A percentile compares a stretch with the other conserved stretches of the same genome.
These are phyloP conservation scores for Asterochloris sp. DNA, from an alignment of 139 green algal species.

Conservation along the genomic window DNA sequence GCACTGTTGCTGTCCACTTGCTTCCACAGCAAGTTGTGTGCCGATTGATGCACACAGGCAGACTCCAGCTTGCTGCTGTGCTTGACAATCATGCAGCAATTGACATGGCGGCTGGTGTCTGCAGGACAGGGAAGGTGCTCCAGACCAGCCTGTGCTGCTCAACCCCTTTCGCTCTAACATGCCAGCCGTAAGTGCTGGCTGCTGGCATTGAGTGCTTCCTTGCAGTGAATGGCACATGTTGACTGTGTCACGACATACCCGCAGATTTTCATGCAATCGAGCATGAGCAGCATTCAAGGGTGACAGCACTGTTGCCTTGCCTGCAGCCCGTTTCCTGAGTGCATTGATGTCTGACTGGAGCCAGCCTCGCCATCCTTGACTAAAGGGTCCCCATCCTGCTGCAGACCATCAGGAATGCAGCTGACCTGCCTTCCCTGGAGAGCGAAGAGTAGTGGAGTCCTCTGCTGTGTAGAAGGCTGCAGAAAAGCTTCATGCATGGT, in stretches of 20 bases:
- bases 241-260: background rate
- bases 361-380: no score
- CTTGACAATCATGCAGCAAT: no score
- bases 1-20: no score
- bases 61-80: no score
- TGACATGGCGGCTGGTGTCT: background rate
- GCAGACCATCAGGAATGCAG: slow-evolving; percentile 9
- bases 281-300: background rate
- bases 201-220: background rate
- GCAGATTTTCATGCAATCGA: background rate
- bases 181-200: background rate
- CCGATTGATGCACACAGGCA: no score
- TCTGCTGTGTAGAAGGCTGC: background rate
- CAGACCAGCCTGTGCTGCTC: slow-evolving; percentile 17
- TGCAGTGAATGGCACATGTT: background rate
- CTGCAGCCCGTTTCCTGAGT: no score
- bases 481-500: background rate
- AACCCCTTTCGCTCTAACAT: slow-evolving; percentile 20
- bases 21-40: no score
- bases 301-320: no score
- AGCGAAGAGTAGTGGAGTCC: background rate
- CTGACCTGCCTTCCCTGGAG: background rate
- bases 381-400: no score
- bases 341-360: no score
- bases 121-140: slow-evolving; percentile 19